phyloP scores from a whole-genome alignment of 148 eudicot genomes.

The Silene latifolia region DNA sequence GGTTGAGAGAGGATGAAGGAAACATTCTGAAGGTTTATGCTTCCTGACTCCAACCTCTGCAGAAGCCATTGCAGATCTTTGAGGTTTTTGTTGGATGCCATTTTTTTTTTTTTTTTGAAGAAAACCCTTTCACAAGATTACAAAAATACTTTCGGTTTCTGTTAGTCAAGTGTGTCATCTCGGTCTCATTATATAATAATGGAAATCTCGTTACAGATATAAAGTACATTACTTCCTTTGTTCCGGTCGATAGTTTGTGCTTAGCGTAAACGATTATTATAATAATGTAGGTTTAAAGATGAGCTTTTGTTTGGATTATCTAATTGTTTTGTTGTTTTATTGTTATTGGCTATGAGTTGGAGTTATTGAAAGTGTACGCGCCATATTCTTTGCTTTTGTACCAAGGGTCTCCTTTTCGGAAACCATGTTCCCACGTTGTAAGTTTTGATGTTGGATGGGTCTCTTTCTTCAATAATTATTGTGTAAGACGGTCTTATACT shows the following conservation, averaged over 20 bases:
- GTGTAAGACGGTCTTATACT: too few relatives aligned
- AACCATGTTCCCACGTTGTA: slow-evolving; percentile 30
- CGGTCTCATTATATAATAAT: neutral
- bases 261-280: too few relatives aligned
- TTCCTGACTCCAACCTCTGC: slow-evolving; percentile 41
- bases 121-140: slow-evolving; percentile 5
- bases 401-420: slow-evolving; percentile 18
- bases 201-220: too few relatives aligned
- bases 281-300: too few relatives aligned
- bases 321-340: too few relatives aligned
- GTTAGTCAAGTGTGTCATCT: neutral
- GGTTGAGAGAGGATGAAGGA: slow-evolving; percentile 68
- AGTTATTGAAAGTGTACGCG: neutral
- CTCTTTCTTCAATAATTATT: too few relatives aligned
- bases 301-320: too few relatives aligned
- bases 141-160: neutral
- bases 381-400: slow-evolving; percentile 17
- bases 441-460: neutral
- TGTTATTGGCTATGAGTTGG: neutral
- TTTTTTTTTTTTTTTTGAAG: slow-evolving; percentile 24
- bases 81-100: slow-evolving; percentile 43
- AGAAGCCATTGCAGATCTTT: slow-evolving; percentile 65
- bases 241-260: too few relatives aligned
- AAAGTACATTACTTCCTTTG: too few relatives aligned
- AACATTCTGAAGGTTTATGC: slow-evolving; percentile 46